A percentile compares a stretch with the other conserved stretches of the same genome.
These are phyloP conservation scores for Yarrowia sp. DNA, from an alignment of 805 yeast species.

Conservation along the genomic window DNA sequence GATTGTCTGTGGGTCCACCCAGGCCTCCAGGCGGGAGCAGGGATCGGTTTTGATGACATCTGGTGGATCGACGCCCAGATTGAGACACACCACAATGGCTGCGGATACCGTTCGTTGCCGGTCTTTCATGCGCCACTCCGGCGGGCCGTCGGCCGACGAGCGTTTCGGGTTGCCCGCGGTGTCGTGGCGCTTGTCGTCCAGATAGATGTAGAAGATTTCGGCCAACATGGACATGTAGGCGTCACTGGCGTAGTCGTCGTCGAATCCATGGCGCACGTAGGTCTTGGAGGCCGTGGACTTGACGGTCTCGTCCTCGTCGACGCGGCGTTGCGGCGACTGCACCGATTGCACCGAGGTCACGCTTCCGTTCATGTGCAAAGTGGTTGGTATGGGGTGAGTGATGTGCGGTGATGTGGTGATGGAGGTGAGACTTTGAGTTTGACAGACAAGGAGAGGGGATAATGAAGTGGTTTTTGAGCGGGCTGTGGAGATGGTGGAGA, in stretches of 20 bases:
- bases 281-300: conserved; percentile 46
- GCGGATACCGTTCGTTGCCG: conserved; percentile 93
- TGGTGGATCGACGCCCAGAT: conserved; percentile 96
- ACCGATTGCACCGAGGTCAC: conserved; percentile 35
- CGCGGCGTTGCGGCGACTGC: conserved; percentile 27
- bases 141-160: conserved; percentile 55
- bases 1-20: conserved; percentile 86
- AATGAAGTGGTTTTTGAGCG: no score
- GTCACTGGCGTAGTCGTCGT: conserved; percentile 61
- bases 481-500: neutral
- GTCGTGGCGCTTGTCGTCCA: conserved; percentile 89
- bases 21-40: conserved; percentile 88
- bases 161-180: conserved; percentile 79
- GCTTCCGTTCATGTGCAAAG: conserved; percentile 24
- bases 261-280: conserved; percentile 66
- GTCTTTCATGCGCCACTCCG: conserved; percentile 93
- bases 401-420: conserved; percentile 6
- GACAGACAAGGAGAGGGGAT: neutral
- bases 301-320: conserved; percentile 32
- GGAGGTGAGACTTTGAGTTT: conserved; percentile 16
- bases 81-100: conserved; percentile 86
- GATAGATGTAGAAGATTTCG: conserved; percentile 76
- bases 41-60: conserved; percentile 93
- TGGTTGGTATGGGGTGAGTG: neutral
- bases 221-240: conserved; percentile 58